A percentile compares a stretch with the other conserved stretches of the same genome.
These are phyloP conservation scores for Penicillium sp. DNA, from an alignment of 2,329 filamentous ascomycete genomes.

Conservation along the genomic window DNA sequence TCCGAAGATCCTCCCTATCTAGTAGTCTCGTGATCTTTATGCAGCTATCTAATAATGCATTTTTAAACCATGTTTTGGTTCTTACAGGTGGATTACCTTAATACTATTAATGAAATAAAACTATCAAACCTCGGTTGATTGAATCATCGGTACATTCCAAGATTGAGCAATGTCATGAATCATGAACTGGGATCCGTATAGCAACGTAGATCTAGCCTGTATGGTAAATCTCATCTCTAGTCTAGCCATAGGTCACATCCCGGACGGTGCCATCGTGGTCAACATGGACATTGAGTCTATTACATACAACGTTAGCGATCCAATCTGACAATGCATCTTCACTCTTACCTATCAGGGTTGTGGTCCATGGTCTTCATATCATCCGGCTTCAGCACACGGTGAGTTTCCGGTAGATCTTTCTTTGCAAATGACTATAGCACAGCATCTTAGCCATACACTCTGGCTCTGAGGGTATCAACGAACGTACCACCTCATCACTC, in stretches of 20 bases:
- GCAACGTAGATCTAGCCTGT: background rate
- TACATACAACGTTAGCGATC: background rate
- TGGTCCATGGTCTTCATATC: slow-evolving; percentile 41
- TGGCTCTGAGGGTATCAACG: slow-evolving; percentile 1
- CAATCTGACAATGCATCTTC: background rate
- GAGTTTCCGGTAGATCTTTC: slow-evolving; percentile 43
- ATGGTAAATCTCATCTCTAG: background rate
- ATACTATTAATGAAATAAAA: no score
- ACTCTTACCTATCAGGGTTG: slow-evolving; percentile 38
- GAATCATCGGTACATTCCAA: background rate
- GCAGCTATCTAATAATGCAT: no score
- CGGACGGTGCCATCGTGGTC: slow-evolving; percentile 43
- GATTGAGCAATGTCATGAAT: background rate
- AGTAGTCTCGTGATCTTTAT: no score
- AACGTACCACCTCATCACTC: slow-evolving; percentile 34
- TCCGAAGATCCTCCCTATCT: no score
- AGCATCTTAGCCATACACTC: background rate
- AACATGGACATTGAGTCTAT: slow-evolving; percentile 44
- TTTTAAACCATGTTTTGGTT: no score
- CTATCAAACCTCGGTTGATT: no score
- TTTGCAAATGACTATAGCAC: slow-evolving; percentile 41
- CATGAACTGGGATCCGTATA: background rate
- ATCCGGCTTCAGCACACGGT: slow-evolving; percentile 42
- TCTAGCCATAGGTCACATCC: slow-evolving; percentile 41
- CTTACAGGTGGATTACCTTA: no score